phyloP scores from a whole-genome alignment of 371 early-diverging fungal genomes.

The Mycotypha africana region DNA sequence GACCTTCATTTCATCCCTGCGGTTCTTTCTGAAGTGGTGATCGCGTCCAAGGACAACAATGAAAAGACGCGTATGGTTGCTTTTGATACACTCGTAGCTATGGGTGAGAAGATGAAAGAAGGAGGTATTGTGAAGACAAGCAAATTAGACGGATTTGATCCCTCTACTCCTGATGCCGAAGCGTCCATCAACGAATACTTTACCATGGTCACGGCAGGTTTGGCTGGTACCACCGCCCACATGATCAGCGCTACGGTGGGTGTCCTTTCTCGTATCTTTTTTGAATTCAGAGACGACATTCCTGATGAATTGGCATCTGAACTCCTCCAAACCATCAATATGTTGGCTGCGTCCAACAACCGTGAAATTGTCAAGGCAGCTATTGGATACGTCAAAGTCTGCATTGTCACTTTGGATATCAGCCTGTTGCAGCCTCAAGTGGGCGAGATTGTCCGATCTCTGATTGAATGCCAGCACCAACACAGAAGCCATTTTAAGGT shows the following conservation, averaged over 20 bases:
- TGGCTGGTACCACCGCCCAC: slow-evolving; percentile 85
- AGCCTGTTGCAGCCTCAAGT: slow-evolving; percentile 67
- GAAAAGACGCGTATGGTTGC: slow-evolving; percentile 84
- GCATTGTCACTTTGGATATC: slow-evolving; percentile 71
- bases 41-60: slow-evolving; percentile 89
- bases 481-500: slow-evolving; percentile 86
- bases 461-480: slow-evolving; percentile 81
- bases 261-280: slow-evolving; percentile 78
- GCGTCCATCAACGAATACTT: slow-evolving; percentile 62
- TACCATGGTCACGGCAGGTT: slow-evolving; percentile 91
- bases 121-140: slow-evolving; percentile 61
- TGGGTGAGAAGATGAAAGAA: slow-evolving; percentile 85
- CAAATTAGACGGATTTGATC: slow-evolving; percentile 53
- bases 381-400: slow-evolving; percentile 92
- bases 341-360: slow-evolving; percentile 74
- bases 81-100: slow-evolving; percentile 78
- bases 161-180: slow-evolving; percentile 39
- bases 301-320: slow-evolving; percentile 57
- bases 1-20: slow-evolving; percentile 83
- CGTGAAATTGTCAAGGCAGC: slow-evolving; percentile 90
- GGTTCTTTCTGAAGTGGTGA: slow-evolving; percentile 84
- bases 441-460: slow-evolving; percentile 49
- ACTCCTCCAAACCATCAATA: slow-evolving; percentile 62
- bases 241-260: slow-evolving; percentile 93
- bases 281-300: slow-evolving; percentile 78